These are phyloP conservation scores for Eimeria praecox DNA, from an alignment of 169 alveolate genomes.

Conservation along the genomic window DNA sequence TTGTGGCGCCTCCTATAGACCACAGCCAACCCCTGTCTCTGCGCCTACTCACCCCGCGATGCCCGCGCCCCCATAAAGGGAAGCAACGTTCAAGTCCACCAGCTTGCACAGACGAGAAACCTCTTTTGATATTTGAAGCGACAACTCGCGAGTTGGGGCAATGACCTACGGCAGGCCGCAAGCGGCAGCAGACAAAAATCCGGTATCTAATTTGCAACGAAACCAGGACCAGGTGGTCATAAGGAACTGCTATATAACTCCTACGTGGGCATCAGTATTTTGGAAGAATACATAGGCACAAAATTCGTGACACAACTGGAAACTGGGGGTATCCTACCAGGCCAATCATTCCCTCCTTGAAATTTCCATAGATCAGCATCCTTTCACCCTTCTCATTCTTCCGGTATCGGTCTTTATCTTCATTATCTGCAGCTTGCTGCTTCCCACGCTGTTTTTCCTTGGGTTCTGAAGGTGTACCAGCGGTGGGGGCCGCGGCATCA, in stretches of 20 bases:
- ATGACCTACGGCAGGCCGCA: constrained; percentile 81
- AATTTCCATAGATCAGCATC: constrained; percentile 73
- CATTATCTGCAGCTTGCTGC: constrained; percentile 33
- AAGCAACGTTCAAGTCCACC: constrained; percentile 76
- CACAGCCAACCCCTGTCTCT: background rate
- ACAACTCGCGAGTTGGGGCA: constrained; percentile 97
- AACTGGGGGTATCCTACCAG: constrained; percentile 94
- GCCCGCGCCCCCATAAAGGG: constrained; percentile 77
- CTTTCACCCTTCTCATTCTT: constrained; percentile 68
- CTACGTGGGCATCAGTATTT: too few relatives aligned
- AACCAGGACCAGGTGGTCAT: background rate
- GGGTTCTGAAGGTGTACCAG: constrained; percentile 29
- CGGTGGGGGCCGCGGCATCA: background rate
- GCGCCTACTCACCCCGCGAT: constrained; percentile 78
- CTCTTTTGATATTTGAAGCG: constrained; percentile 95
- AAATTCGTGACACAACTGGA: constrained; percentile 81
- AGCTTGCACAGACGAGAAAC: constrained; percentile 72
- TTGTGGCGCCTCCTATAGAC: background rate
- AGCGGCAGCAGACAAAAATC: background rate
- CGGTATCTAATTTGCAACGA: background rate
- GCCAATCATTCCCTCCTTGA: constrained; percentile 93
- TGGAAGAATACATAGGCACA: too few relatives aligned
- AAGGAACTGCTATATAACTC: constrained; percentile 75
- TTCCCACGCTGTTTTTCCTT: constrained; percentile 24
- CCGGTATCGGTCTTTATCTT: constrained; percentile 49